phyloP scores from a whole-genome alignment of 352 stramenopile genomes.

The Phytophthora constricta region DNA sequence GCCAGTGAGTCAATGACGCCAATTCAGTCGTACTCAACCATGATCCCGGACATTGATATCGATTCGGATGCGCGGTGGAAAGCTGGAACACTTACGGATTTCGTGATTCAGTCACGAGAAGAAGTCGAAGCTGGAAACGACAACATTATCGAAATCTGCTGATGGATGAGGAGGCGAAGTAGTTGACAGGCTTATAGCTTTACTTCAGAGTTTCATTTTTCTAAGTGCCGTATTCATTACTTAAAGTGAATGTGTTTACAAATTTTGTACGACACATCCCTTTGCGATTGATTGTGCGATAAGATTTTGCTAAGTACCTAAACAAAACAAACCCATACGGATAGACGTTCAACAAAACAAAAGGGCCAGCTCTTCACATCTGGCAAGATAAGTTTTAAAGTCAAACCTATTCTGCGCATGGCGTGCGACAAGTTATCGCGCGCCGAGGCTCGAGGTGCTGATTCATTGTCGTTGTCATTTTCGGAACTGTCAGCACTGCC shows the following conservation, averaged over 20 bases:
- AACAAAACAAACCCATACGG: no score
- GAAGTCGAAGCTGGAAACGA: constrained; percentile 35
- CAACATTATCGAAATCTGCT: constrained; percentile 32
- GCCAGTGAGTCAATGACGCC: constrained; percentile 23
- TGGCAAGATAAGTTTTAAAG: no score
- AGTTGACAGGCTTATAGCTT: not conserved
- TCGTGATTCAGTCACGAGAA: constrained; percentile 41
- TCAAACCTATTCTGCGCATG: no score
- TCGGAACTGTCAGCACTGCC: not conserved
- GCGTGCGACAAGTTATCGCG: no score
- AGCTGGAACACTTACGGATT: constrained; percentile 48
- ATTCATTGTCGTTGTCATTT: not conserved
- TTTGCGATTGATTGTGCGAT: no score
- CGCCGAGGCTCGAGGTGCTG: no score
- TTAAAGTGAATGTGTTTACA: not conserved
- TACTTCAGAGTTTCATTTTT: not conserved
- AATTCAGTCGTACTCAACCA: constrained; percentile 34
- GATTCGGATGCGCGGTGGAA: constrained; percentile 42
- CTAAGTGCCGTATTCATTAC: not conserved
- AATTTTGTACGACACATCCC: no score
- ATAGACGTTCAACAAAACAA: no score
- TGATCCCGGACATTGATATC: constrained; percentile 30
- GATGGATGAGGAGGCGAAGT: constrained; percentile 22
- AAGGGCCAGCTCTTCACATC: no score
- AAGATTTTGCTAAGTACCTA: no score